Conservation (phyloP, 129 eudicot species). For the Smallanthus sonchifolius region DNA sequence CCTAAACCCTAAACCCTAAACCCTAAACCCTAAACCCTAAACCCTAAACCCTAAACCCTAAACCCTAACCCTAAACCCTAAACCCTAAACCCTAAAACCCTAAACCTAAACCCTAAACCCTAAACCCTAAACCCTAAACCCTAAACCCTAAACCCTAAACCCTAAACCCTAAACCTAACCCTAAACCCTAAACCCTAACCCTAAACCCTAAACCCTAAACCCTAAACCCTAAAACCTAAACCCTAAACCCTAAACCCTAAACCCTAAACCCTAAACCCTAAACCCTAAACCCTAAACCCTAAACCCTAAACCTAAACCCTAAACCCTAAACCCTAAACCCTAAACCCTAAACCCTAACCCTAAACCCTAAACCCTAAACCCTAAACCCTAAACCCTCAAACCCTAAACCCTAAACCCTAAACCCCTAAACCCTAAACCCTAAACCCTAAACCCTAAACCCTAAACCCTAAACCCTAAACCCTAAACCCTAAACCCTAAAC, state of each 20-base stretch:
- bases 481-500: constrained; percentile 4
- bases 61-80: not conserved
- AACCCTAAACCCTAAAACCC: constrained; percentile 11
- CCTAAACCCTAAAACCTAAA: constrained; percentile 3
- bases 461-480: constrained; percentile 14
- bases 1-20: constrained; percentile 6
- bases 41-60: constrained; percentile 4
- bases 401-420: not conserved
- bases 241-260: constrained; percentile 6
- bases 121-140: constrained; percentile 13
- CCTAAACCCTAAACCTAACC: not conserved
- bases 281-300: constrained; percentile 13
- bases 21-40: not conserved
- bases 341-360: not conserved
- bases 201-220: not conserved
- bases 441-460: not conserved
- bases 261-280: constrained; percentile 9
- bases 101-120: constrained; percentile 12
- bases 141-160: not conserved
- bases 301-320: not conserved
- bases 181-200: not conserved
- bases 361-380: not conserved
- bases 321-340: constrained; percentile 4
- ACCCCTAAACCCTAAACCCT: not conserved
- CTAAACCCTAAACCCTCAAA: not conserved